Conservation (phyloP, 2,329 filamentous ascomycete species). For the Hansfordia pulvinata region DNA sequence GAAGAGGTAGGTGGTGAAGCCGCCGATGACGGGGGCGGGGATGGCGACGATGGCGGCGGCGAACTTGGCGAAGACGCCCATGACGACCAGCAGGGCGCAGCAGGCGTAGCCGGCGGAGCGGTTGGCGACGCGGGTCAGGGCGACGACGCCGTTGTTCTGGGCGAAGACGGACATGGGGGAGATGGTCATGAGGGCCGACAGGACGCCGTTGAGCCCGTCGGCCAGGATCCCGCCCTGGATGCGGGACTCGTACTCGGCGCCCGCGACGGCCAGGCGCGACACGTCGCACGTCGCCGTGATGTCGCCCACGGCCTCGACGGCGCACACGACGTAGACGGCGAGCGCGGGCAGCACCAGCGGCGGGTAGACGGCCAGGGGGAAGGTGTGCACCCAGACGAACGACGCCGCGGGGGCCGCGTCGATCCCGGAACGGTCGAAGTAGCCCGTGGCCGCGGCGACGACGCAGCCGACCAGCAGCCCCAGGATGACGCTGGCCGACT, state of each 20-base stretch:
- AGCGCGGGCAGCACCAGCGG: slow-evolving; percentile 61
- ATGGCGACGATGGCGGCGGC: slow-evolving; percentile 68
- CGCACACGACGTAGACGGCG: slow-evolving; percentile 57
- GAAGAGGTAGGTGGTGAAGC: slow-evolving; percentile 68
- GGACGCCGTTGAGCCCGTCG: slow-evolving; percentile 62
- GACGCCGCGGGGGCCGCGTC: slow-evolving; percentile 55
- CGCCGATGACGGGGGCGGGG: slow-evolving; percentile 50
- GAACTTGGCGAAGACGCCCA: slow-evolving; percentile 76
- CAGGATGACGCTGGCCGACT: slow-evolving; percentile 62
- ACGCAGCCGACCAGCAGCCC: slow-evolving; percentile 66
- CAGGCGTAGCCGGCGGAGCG: slow-evolving; percentile 68
- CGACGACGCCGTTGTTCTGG: slow-evolving; percentile 77
- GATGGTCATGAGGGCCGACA: slow-evolving; percentile 66
- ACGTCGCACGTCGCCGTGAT: slow-evolving; percentile 76
- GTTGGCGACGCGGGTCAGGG: slow-evolving; percentile 69
- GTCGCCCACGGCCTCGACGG: slow-evolving; percentile 69
- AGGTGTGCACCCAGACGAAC: slow-evolving; percentile 71
- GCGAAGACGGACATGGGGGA: slow-evolving; percentile 72
- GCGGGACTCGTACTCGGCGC: slow-evolving; percentile 57
- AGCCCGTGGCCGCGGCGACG: slow-evolving; percentile 64
- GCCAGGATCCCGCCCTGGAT: slow-evolving; percentile 71
- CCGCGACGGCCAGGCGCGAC: slow-evolving; percentile 60
- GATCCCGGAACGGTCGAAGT: slow-evolving; percentile 64
- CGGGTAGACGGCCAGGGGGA: slow-evolving; percentile 57
- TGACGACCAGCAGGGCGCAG: slow-evolving; percentile 63